Conservation (phyloP, 148 eudicot species). For the Cornus florida region DNA sequence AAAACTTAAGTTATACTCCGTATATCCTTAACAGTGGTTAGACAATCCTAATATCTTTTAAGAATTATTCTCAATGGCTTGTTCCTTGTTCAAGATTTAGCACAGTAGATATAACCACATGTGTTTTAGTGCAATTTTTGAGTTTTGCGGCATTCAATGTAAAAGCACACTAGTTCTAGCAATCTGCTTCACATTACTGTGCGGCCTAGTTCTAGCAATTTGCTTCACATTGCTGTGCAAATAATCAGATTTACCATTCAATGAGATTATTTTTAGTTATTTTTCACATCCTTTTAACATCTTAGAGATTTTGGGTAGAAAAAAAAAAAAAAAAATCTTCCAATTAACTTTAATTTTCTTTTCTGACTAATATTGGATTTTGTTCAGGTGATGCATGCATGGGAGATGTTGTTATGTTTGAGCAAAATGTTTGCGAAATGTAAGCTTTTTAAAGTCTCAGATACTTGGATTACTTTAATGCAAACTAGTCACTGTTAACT, state of each 20-base stretch:
- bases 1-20: too few relatives aligned
- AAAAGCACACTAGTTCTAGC: not conserved
- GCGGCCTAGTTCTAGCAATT: not conserved
- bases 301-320: not conserved
- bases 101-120: not conserved
- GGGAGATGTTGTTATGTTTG: slow-evolving; percentile 80
- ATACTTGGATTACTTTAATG: not conserved
- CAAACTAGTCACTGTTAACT: not conserved
- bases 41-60: too few relatives aligned
- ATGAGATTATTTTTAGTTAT: not conserved
- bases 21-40: too few relatives aligned
- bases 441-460: slow-evolving; percentile 25
- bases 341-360: not conserved
- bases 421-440: slow-evolving; percentile 82
- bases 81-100: not conserved
- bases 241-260: not conserved
- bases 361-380: slow-evolving; percentile 14
- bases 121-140: not conserved
- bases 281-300: not conserved
- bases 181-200: not conserved
- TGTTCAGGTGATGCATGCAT: slow-evolving; percentile 86
- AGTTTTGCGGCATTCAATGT: not conserved
- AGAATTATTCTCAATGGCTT: too few relatives aligned
- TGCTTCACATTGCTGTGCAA: not conserved
- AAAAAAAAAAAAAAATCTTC: not conserved